These are phyloP conservation scores for Macrolepiota fuliginosa DNA, from an alignment of 768 basidiomycete species.

Conservation along the genomic window DNA sequence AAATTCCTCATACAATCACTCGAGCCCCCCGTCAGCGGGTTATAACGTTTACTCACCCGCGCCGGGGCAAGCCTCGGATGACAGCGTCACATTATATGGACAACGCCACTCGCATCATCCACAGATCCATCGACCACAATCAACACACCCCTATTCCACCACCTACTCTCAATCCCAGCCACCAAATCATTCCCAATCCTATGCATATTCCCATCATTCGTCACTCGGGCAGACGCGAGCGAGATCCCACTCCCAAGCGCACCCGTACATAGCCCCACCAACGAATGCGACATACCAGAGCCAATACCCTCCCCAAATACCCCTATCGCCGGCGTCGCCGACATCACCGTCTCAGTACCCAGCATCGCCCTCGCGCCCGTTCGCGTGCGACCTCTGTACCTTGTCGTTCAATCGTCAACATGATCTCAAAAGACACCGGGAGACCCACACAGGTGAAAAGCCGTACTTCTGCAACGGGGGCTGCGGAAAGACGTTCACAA, in stretches of 20 bases:
- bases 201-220: conserved; percentile 31
- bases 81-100: conserved; percentile 2
- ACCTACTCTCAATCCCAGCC: conserved; percentile 35
- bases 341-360: conserved; percentile 45
- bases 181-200: conserved; percentile 34
- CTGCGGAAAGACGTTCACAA: conserved; percentile 84
- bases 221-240: conserved; percentile 31
- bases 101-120: conserved; percentile 17
- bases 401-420: conserved; percentile 85
- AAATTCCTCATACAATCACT: conserved; percentile 18
- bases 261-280: conserved; percentile 16
- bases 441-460: conserved; percentile 84
- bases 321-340: conserved; percentile 28
- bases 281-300: conserved; percentile 20
- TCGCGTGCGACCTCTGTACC: conserved; percentile 69
- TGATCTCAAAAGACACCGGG: conserved; percentile 80
- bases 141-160: conserved; percentile 28
- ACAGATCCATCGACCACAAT: conserved; percentile 28
- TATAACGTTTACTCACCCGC: conserved; percentile 24
- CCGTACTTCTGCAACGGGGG: conserved; percentile 81
- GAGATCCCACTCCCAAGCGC: conserved; percentile 42
- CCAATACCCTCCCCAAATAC: conserved; percentile 33
- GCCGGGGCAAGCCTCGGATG: conserved; percentile 7
- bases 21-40: conserved; percentile 20
- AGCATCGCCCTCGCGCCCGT: conserved; percentile 59